These are phyloP conservation scores for Mucor racemosus DNA, from an alignment of 371 early-diverging fungal species.

Conservation along the genomic window DNA sequence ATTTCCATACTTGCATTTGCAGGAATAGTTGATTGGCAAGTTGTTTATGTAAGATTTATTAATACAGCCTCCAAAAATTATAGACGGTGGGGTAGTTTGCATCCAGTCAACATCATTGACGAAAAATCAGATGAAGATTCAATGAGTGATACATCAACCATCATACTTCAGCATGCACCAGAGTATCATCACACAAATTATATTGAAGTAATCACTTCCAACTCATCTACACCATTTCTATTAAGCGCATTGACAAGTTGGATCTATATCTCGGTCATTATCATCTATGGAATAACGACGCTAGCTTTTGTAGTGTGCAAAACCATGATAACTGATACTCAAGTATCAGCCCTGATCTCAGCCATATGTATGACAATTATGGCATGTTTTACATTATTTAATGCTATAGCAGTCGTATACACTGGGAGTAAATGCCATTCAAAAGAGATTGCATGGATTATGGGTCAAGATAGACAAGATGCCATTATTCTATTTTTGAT, in stretches of 20 bases:
- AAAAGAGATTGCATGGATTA: slow-evolving; percentile 9
- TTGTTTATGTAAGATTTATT: slow-evolving; percentile 31
- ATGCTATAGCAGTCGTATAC: slow-evolving; percentile 15
- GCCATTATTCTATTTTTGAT: slow-evolving; percentile 16
- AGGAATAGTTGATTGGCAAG: slow-evolving; percentile 32
- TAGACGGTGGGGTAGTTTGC: slow-evolving; percentile 32
- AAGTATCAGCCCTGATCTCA: slow-evolving; percentile 9
- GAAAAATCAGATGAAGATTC: slow-evolving; percentile 11
- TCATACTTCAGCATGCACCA: slow-evolving; percentile 1
- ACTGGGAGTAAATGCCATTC: slow-evolving; percentile 16
- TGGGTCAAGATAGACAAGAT: slow-evolving; percentile 22
- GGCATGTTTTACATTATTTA: slow-evolving; percentile 13
- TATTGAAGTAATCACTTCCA: not conserved
- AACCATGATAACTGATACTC: slow-evolving; percentile 12
- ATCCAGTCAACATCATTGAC: slow-evolving; percentile 20
- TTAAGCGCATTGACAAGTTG: slow-evolving; percentile 21
- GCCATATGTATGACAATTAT: slow-evolving; percentile 32
- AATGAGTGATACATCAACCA: not conserved
- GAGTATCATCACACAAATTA: not conserved
- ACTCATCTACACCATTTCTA: slow-evolving; percentile 6
- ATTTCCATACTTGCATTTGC: slow-evolving; percentile 36
- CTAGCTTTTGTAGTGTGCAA: slow-evolving; percentile 24
- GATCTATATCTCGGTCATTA: slow-evolving; percentile 22
- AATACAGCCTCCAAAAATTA: slow-evolving; percentile 24
- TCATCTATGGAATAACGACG: slow-evolving; percentile 19